Evolutionary conservation across 148 eudicot species (phyloP).

Genomic region (Nepenthes mirabilis): DNA sequence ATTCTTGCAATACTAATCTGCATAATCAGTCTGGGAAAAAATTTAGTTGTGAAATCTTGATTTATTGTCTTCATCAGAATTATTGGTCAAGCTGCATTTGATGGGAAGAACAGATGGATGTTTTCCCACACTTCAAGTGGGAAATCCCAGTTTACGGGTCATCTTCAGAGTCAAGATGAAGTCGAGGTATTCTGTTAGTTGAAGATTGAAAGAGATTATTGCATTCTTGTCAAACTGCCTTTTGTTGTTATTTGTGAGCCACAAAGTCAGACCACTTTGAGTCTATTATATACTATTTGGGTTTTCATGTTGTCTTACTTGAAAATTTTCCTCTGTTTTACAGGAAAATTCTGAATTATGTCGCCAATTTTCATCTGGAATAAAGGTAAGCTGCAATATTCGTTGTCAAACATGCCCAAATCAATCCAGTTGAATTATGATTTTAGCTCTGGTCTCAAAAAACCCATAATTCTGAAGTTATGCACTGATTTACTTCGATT

Average conservation of each 20-base stretch:
- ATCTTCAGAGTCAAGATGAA: constrained; percentile 7
- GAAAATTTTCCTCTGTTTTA: constrained; percentile 1
- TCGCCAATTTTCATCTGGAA: constrained; percentile 43
- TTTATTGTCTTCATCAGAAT: constrained; percentile 22
- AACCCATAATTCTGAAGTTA: no score
- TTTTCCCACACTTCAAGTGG: constrained; percentile 22
- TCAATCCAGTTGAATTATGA: no score
- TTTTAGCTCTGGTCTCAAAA: no score
- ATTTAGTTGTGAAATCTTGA: constrained; percentile 6
- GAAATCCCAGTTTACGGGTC: neutral
- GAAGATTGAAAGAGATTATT: no score
- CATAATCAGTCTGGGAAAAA: no score
- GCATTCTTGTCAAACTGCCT: no score
- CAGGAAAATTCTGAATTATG: constrained; percentile 49
- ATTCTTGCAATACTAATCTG: neutral
- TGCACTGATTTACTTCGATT: neutral
- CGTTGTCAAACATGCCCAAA: no score
- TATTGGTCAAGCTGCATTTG: constrained; percentile 63
- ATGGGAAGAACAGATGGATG: constrained; percentile 55
- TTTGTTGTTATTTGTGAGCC: no score
- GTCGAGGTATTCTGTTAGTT: neutral
- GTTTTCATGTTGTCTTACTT: neutral
- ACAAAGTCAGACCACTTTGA: no score
- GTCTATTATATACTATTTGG: neutral
- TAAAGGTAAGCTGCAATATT: no score